Evolutionary conservation across 2,329 filamentous ascomycete species (phyloP).

Genomic region (Xylariaceae sp.): DNA sequence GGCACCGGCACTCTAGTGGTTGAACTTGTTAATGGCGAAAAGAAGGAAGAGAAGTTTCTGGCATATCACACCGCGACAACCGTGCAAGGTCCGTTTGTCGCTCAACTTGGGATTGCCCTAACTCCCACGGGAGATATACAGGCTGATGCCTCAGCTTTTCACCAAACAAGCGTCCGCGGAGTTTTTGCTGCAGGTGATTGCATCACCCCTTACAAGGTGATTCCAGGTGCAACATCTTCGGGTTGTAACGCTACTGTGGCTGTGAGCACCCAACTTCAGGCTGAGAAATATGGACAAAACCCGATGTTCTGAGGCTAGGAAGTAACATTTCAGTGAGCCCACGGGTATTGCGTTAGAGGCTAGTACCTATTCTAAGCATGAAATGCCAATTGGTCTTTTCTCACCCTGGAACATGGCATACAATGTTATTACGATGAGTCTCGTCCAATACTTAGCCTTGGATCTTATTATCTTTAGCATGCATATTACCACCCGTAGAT

Average conservation of each 20-base stretch:
- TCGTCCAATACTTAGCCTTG: too few species aligned
- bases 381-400: too few species aligned
- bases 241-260: constrained; percentile 22
- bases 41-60: constrained; percentile 21
- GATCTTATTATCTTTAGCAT: too few species aligned
- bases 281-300: constrained; percentile 17
- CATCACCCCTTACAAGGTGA: constrained; percentile 20
- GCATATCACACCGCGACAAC: constrained; percentile 19
- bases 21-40: constrained; percentile 17
- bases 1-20: constrained; percentile 11
- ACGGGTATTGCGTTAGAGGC: too few species aligned
- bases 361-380: too few species aligned
- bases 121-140: constrained; percentile 18
- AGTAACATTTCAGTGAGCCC: too few species aligned
- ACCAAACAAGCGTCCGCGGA: constrained; percentile 18
- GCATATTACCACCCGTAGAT: too few species aligned
- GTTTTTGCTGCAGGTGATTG: constrained; percentile 26
- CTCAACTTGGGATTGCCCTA: constrained; percentile 15
- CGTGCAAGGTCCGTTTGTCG: constrained; percentile 16
- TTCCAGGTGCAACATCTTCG: constrained; percentile 16
- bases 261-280: constrained; percentile 17
- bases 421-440: too few species aligned
- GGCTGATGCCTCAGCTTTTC: constrained; percentile 12
- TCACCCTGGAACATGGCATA: too few species aligned
- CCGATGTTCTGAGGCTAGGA: constrained; percentile 9